phyloP scores from a whole-genome alignment of 495 filamentous ascomycete genomes.

The Endocarpon pusillum region DNA sequence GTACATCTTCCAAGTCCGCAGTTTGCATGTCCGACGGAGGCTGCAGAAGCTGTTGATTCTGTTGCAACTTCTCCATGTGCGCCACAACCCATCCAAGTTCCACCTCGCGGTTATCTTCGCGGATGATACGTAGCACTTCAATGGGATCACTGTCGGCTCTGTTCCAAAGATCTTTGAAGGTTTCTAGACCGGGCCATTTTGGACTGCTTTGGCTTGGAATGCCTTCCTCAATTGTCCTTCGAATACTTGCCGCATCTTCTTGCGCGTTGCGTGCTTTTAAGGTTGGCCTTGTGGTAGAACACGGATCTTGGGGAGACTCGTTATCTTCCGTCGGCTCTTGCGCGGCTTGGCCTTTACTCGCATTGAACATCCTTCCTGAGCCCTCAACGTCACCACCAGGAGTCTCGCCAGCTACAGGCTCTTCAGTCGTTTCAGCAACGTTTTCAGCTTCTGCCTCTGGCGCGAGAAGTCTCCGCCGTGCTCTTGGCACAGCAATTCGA shows the following conservation, averaged over 20 bases:
- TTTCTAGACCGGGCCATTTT: slow-evolving; percentile 21
- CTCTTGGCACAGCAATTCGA: neutral
- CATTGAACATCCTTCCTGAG: slow-evolving; percentile 2
- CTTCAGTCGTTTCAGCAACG: slow-evolving; percentile 2
- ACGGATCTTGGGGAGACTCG: slow-evolving; percentile 2
- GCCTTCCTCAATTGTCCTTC: slow-evolving; percentile 22
- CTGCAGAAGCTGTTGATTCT: no score
- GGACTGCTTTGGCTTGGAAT: slow-evolving; percentile 6
- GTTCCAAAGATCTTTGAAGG: slow-evolving; percentile 33
- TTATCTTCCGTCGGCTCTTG: slow-evolving; percentile 3
- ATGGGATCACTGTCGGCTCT: slow-evolving; percentile 39
- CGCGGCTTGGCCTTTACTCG: neutral
- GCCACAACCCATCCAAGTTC: slow-evolving; percentile 34
- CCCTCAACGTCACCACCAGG: slow-evolving; percentile 3
- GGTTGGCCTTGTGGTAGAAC: slow-evolving; percentile 4
- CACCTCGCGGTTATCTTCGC: slow-evolving; percentile 38
- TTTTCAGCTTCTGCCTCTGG: neutral
- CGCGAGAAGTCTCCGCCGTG: neutral
- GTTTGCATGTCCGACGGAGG: no score
- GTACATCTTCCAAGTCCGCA: no score
- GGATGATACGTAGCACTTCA: slow-evolving; percentile 42
- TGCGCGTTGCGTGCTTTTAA: slow-evolving; percentile 4
- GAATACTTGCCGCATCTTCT: slow-evolving; percentile 19
- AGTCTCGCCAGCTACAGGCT: neutral
- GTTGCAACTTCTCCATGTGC: slow-evolving; percentile 17